Evolutionary conservation across 192 early-diverging fungal genomes (phyloP), one percentile per base, ranked within the genome.

Genomic region (Irineochytrium annulatum): DNA sequence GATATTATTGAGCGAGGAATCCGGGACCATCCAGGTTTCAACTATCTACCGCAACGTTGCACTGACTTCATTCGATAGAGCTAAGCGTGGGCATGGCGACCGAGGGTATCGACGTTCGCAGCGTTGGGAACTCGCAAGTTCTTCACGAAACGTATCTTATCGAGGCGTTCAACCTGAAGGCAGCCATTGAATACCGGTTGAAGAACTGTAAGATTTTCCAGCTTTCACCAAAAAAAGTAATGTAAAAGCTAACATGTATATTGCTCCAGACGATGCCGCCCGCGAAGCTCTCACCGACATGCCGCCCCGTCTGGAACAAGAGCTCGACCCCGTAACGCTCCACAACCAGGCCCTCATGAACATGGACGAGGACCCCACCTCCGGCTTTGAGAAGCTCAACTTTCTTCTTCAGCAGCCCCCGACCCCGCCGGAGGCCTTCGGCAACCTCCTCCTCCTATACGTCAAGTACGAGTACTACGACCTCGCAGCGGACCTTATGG

Each of bases 151-250:
- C 81, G 22, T 84, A 75, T 48, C 59, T 85, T 13, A 60, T 85
- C 30, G 83, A 85, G 60, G 83, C 81, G 0, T 85, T 85, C 63
- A 85, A 85, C 59, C 71, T 85, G 16, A 85, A 85, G 71, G 83
- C 83, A 4, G 83, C 83, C 0, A 85, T 85, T 39, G 83, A 85
- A 59, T 85, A 83, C 59, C 75, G 83, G 29, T 68, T 85, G 22
- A 78, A 79, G 46, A 85, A 85, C 63, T 63, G 80, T 82, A 63
- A n/a, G 60, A 74, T 43, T 69, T 19, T 29, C 26, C 37, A 33
- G 0, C n/a, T 16, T 11, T 57, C 53, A 34, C 22, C 17, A 13
- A 2, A 35, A 30, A 31, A 27, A n/a, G 11, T 33, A 6, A n/a
- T n/a, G n/a, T n/a, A n/a, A n/a, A n/a, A n/a, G n/a, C n/a, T n/a